These are phyloP conservation scores for Xylariaceae sp. DNA, from an alignment of 2,329 filamentous ascomycete species.

Conservation along the genomic window DNA sequence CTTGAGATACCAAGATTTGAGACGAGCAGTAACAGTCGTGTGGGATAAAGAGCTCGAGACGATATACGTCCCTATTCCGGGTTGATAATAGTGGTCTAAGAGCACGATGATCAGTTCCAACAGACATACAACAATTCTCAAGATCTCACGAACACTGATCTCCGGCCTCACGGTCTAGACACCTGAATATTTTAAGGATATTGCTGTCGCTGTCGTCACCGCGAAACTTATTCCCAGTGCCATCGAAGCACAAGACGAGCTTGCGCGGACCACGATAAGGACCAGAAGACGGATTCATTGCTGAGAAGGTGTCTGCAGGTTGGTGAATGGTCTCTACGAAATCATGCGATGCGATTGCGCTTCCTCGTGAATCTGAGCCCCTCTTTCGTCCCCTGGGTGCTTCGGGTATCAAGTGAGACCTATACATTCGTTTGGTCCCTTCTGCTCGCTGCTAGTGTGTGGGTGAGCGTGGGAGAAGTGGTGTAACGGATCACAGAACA, in stretches of 20 bases:
- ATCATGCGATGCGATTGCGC: conserved; percentile 12
- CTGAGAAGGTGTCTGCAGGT: conserved; percentile 3
- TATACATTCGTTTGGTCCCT: conserved; percentile 17
- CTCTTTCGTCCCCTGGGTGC: conserved; percentile 1
- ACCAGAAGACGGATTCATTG: conserved; percentile 22
- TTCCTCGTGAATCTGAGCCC: conserved; percentile 9
- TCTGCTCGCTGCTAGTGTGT: not conserved
- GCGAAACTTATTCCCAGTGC: conserved; percentile 62
- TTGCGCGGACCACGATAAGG: conserved; percentile 36
- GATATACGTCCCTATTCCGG: conserved; percentile 72
- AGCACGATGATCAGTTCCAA: conserved; percentile 6
- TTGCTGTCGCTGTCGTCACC: conserved; percentile 63
- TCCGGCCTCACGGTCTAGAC: conserved; percentile 61
- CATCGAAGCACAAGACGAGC: conserved; percentile 61
- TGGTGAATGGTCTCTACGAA: conserved; percentile 4
- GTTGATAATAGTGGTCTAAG: conserved; percentile 59
- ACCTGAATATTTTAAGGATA: conserved; percentile 68
- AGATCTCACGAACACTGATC: conserved; percentile 51
- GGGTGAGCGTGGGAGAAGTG: not conserved
- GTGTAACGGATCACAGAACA: conserved; percentile 1
- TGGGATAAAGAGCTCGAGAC: conserved; percentile 58
- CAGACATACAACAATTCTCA: not conserved
- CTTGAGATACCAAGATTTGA: conserved; percentile 67
- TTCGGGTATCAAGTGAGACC: conserved; percentile 21
- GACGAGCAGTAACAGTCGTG: conserved; percentile 52